Evolutionary conservation across 192 early-diverging fungal species (phyloP).

Genomic region (Umbelopsis sp.): DNA sequence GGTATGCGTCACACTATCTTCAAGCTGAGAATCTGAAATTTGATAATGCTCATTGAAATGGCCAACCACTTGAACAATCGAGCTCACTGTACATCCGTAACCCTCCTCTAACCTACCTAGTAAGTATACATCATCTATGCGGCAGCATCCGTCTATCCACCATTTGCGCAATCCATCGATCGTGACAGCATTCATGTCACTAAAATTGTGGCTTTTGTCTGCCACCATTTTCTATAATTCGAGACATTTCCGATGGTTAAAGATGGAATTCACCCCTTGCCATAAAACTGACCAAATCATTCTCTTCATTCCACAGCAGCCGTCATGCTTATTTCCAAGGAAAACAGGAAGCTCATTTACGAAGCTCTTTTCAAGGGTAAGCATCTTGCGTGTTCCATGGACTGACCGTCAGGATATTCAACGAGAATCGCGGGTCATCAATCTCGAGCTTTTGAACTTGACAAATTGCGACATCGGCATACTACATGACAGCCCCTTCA

Average conservation of each 20-base stretch:
- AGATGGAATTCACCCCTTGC: background rate
- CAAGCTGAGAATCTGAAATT: background rate
- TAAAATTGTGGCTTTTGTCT: background rate
- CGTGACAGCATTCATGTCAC: background rate
- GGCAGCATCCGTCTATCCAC: background rate
- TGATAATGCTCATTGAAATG: no score
- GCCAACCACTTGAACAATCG: background rate
- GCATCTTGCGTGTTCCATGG: slow-evolving; percentile 9
- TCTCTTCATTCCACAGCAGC: background rate
- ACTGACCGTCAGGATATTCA: background rate
- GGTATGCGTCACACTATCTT: background rate
- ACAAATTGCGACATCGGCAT: background rate
- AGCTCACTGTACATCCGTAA: background rate
- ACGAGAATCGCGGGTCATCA: no score
- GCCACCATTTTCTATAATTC: background rate
- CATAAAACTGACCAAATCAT: background rate
- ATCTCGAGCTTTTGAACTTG: background rate
- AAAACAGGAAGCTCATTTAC: slow-evolving; percentile 97
- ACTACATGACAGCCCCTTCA: no score
- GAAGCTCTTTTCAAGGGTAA: slow-evolving; percentile 86
- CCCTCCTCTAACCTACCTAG: background rate
- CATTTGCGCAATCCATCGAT: background rate
- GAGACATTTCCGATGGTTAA: background rate
- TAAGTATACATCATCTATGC: background rate
- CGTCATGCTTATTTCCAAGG: slow-evolving; percentile 96